These are phyloP conservation scores for Ogataea philodendri DNA, from an alignment of 805 yeast genomes.

Conservation along the genomic window DNA sequence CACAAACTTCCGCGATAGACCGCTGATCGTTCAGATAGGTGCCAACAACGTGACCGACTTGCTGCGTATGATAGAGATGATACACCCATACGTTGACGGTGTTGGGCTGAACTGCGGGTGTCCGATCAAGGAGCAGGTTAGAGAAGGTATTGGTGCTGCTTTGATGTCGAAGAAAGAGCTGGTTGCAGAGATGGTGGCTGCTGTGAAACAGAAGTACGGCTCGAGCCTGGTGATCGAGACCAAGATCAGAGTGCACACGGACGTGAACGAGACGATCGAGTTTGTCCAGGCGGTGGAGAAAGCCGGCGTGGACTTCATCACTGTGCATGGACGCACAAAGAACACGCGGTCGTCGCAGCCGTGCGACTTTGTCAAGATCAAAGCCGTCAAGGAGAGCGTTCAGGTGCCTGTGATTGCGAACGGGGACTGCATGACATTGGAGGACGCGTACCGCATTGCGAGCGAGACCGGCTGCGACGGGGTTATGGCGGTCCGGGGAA, in stretches of 20 bases:
- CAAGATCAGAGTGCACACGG: constrained; percentile 83
- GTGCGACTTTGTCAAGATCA: constrained; percentile 80
- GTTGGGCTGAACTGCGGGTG: constrained; percentile 97
- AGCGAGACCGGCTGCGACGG: constrained; percentile 79
- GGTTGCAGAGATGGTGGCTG: constrained; percentile 79
- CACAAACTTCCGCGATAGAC: constrained; percentile 66
- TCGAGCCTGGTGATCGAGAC: constrained; percentile 77
- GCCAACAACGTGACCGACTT: constrained; percentile 81
- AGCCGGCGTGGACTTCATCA: constrained; percentile 90
- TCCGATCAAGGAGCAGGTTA: constrained; percentile 90
- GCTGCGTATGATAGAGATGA: constrained; percentile 79
- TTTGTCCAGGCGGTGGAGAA: constrained; percentile 73
- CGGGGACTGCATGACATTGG: constrained; percentile 81
- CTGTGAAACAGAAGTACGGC: constrained; percentile 76
- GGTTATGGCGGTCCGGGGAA: constrained; percentile 93
- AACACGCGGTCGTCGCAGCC: constrained; percentile 83
- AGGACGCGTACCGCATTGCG: constrained; percentile 64
- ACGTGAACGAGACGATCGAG: constrained; percentile 65
- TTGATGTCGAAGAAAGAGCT: constrained; percentile 79
- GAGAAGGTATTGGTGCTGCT: constrained; percentile 97
- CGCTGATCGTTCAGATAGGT: constrained; percentile 88
- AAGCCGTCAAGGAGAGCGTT: constrained; percentile 53
- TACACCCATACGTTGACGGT: constrained; percentile 89
- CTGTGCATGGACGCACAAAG: constrained; percentile 90
- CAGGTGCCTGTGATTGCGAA: constrained; percentile 88